These are phyloP conservation scores for Gossypium lobatum DNA, from an alignment of 441 rosid species.

Conservation along the genomic window DNA sequence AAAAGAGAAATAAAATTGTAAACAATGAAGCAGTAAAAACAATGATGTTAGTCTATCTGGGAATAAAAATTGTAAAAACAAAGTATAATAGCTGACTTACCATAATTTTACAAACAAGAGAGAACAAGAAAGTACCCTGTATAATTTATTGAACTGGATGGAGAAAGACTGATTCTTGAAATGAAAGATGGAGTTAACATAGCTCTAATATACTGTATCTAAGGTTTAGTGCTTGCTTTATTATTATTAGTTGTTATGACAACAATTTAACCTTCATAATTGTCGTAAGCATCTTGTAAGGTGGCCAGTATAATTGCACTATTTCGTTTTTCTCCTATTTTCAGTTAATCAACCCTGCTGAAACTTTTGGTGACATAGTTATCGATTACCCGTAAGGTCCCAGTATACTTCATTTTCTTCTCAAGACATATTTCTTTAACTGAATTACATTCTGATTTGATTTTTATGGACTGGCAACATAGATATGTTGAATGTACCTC, in stretches of 20 bases:
- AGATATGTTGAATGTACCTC: slow-evolving; percentile 18
- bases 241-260: background rate
- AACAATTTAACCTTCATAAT: background rate
- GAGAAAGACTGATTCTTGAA: background rate
- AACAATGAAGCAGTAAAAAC: background rate
- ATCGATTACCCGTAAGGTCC: slow-evolving; percentile 62
- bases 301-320: background rate
- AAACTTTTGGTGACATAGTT: slow-evolving; percentile 73
- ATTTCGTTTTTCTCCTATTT: slow-evolving; percentile 13
- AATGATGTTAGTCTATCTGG: background rate
- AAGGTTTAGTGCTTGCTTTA: background rate
- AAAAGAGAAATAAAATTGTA: background rate
- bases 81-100: background rate
- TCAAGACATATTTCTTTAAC: background rate
- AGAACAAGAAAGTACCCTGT: background rate
- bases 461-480: background rate
- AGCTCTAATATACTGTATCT: background rate
- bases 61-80: background rate
- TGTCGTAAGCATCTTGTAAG: background rate
- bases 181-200: background rate
- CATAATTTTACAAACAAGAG: background rate
- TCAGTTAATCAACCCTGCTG: slow-evolving; percentile 70
- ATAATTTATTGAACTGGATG: background rate
- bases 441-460: background rate
- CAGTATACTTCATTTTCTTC: background rate